Percentiles rank a stretch among this genome's conserved stretches.
Evolutionary conservation across 2,329 filamentous ascomycete species (phyloP).

Genomic region (Metarhizium rileyi): DNA sequence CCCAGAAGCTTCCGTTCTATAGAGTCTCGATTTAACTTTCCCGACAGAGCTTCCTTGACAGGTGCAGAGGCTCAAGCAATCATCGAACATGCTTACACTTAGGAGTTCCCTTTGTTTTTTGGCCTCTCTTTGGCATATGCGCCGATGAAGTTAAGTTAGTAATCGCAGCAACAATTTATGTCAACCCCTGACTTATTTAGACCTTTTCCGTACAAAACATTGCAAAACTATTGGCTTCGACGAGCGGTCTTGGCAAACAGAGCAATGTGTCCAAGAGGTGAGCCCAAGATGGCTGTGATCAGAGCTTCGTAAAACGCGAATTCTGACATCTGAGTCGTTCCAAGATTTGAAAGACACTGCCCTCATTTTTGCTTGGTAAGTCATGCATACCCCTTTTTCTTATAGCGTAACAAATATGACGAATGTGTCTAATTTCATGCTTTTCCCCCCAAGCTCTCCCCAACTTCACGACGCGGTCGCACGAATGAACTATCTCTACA

Average conservation of each 20-base stretch:
- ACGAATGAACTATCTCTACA: slow-evolving; percentile 30
- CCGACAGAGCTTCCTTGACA: slow-evolving; percentile 31
- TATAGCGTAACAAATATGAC: not conserved
- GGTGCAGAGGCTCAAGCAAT: slow-evolving; percentile 35
- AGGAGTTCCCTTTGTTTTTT: slow-evolving; percentile 30
- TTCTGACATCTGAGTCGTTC: not conserved
- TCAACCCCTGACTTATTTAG: slow-evolving; percentile 11
- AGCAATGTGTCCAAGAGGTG: slow-evolving; percentile 27
- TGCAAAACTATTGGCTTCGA: slow-evolving; percentile 25
- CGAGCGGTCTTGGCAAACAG: slow-evolving; percentile 24
- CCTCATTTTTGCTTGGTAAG: slow-evolving; percentile 26
- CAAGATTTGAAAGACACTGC: slow-evolving; percentile 32
- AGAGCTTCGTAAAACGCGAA: too few relatives aligned
- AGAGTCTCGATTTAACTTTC: slow-evolving; percentile 20
- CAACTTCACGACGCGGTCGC: slow-evolving; percentile 25
- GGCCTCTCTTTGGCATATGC: slow-evolving; percentile 28
- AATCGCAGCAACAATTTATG: not conserved
- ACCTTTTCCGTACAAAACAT: slow-evolving; percentile 31
- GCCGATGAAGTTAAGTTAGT: slow-evolving; percentile 22
- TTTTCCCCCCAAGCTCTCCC: slow-evolving; percentile 19
- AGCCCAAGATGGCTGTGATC: too few relatives aligned
- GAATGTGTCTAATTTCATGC: slow-evolving; percentile 16
- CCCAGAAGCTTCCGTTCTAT: slow-evolving; percentile 23
- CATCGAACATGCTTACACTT: slow-evolving; percentile 21
- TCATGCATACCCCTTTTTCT: not conserved